phyloP scores from a whole-genome alignment of 805 yeast species.

The Spathaspora girioi region DNA sequence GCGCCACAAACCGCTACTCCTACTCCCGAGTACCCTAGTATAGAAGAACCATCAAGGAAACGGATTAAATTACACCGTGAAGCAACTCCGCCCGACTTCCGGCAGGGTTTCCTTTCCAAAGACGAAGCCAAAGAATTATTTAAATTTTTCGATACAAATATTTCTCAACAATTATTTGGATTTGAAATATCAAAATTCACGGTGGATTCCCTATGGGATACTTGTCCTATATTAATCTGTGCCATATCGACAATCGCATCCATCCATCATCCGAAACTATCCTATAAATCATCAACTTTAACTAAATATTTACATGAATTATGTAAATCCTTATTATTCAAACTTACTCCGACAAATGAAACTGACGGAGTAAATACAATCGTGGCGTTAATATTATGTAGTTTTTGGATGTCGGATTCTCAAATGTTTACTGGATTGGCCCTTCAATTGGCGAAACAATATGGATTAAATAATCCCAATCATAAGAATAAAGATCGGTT shows the following conservation, averaged over 20 bases:
- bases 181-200: slow-evolving; percentile 51
- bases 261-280: slow-evolving; percentile 50
- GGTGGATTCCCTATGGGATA: slow-evolving; percentile 47
- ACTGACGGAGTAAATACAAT: slow-evolving; percentile 55
- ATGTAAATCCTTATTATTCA: slow-evolving; percentile 30
- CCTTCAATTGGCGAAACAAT: slow-evolving; percentile 57
- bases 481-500: slow-evolving; percentile 39
- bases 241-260: slow-evolving; percentile 62
- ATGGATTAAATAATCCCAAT: slow-evolving; percentile 39
- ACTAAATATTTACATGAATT: slow-evolving; percentile 28
- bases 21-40: no score
- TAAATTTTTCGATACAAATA: slow-evolving; percentile 48
- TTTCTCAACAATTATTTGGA: slow-evolving; percentile 65
- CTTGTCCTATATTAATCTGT: slow-evolving; percentile 55
- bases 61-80: slow-evolving; percentile 10
- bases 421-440: slow-evolving; percentile 68
- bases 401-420: slow-evolving; percentile 64
- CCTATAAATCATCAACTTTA: slow-evolving; percentile 23
- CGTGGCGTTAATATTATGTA: slow-evolving; percentile 61
- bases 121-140: slow-evolving; percentile 48
- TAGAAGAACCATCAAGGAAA: not conserved
- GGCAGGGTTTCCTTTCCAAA: slow-evolving; percentile 31
- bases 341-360: slow-evolving; percentile 40
- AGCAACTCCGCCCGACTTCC: slow-evolving; percentile 17
- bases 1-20: slow-evolving; percentile 1